These are phyloP conservation scores for Talaromyces sp. DNA, from an alignment of 2,329 filamentous ascomycete species.

Conservation along the genomic window DNA sequence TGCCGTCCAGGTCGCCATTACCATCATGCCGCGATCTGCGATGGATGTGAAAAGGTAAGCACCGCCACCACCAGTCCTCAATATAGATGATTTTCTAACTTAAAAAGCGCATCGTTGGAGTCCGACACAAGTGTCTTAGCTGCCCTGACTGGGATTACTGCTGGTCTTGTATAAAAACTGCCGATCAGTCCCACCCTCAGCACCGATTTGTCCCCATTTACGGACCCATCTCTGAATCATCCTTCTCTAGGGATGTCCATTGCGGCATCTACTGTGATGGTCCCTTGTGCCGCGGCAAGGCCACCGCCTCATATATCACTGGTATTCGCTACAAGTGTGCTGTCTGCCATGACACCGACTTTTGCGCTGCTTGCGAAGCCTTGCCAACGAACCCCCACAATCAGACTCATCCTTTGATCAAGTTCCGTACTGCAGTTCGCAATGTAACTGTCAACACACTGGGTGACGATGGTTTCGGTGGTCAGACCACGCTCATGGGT, in stretches of 20 bases:
- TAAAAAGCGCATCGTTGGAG: constrained; percentile 69
- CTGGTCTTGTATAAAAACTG: constrained; percentile 66
- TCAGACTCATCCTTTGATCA: constrained; percentile 93
- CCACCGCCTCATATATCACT: constrained; percentile 58
- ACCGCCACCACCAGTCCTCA: background rate
- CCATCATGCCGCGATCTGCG: constrained; percentile 84
- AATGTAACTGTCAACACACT: constrained; percentile 83
- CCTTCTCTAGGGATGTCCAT: constrained; percentile 58
- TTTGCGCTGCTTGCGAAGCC: constrained; percentile 91
- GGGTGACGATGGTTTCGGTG: constrained; percentile 69
- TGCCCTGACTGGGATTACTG: constrained; percentile 99
- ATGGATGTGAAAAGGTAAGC: constrained; percentile 75
- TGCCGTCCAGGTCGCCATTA: constrained; percentile 77
- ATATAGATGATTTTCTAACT: background rate
- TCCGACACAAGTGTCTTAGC: constrained; percentile 93
- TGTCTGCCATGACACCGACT: constrained; percentile 90
- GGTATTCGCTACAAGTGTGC: constrained; percentile 96
- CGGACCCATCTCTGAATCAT: constrained; percentile 57
- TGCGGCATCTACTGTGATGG: constrained; percentile 92
- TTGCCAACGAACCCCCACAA: constrained; percentile 82
- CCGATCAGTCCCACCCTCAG: constrained; percentile 67
- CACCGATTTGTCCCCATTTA: constrained; percentile 91
- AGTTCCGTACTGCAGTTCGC: constrained; percentile 90
- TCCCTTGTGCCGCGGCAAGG: constrained; percentile 68
- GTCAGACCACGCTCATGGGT: constrained; percentile 66